A percentile compares a stretch with the other conserved stretches of the same genome.
These are phyloP conservation scores for Botrytis deweyae DNA, from an alignment of 2,329 filamentous ascomycete species.

Conservation along the genomic window DNA sequence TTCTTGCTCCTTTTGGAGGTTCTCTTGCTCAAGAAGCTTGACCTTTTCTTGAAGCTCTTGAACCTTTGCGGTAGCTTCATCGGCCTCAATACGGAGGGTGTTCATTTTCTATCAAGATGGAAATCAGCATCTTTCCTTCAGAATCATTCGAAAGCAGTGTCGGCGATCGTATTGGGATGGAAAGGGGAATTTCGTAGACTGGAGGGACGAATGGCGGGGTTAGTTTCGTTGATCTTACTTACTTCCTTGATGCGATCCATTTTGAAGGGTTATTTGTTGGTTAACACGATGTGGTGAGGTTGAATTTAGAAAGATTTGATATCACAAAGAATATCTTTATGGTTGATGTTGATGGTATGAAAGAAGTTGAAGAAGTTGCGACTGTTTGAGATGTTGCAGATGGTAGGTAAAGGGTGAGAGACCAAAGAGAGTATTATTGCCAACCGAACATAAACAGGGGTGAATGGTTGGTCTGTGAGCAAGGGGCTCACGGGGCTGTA, in stretches of 20 bases:
- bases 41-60: conserved; percentile 86
- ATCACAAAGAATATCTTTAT: conserved; percentile 10
- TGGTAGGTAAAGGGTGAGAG: conserved; percentile 15
- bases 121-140: conserved; percentile 22
- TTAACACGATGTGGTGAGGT: not conserved
- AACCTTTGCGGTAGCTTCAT: conserved; percentile 75
- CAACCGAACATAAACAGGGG: conserved; percentile 23
- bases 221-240: conserved; percentile 45
- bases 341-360: conserved; percentile 19
- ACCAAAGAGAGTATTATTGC: conserved; percentile 18
- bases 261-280: conserved; percentile 39
- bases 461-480: conserved; percentile 21
- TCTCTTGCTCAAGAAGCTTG: conserved; percentile 92
- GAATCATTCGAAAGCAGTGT: not conserved
- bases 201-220: conserved; percentile 36
- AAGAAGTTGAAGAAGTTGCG: conserved; percentile 15
- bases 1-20: conserved; percentile 94
- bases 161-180: conserved; percentile 14
- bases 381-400: conserved; percentile 16
- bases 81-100: conserved; percentile 89
- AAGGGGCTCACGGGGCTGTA: conserved; percentile 19
- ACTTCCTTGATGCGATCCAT: conserved; percentile 94
- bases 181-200: conserved; percentile 3
- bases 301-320: not conserved
- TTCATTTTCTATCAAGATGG: conserved; percentile 74